Evolutionary conservation across 805 yeast species (phyloP), one percentile per base, ranked within the genome.

Genomic region (Wickerhamiella cacticola): DNA sequence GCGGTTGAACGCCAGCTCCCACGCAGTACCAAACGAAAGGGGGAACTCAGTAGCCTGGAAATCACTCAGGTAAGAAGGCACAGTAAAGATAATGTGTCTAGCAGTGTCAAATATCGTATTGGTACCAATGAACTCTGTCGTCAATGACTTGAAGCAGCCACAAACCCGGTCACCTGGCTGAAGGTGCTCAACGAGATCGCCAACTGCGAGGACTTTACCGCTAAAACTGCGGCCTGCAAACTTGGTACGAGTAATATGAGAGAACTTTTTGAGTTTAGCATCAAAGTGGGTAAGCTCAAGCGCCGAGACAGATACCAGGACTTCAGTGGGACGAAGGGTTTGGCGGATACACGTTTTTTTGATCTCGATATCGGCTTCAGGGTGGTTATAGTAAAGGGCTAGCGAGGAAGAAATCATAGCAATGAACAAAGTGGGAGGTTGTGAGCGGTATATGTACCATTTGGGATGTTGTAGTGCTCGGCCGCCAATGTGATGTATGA

Each of bases 1-100:
- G 10, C 47, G 38, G 24, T 33, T 35, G 8, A 59, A 58, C 23
- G 72, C 60, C 43, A 69, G 57, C 45, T 67, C 59, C 53, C 58
- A 69, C 1, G 89, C 88, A 4, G 94, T 80, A 15, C 78, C 76
- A 54, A 72, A 75, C 0, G 76, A 79, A 53, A 80, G 62, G 0
- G 85, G 82, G 63, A 75, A 73, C 1, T 84, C 73, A 2, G 82
- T 80, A 41, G 88, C 85, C 55, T 78, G 74, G 31, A 66, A 72
- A 49, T 68, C 61, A 2, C 73, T 55, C 42, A 82, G 51, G 23
- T 66, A 67, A 2, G 61, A 59, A 2, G 85, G 80, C 40, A 72
- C 71, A 43, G 66, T 67, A 18, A 70, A 56, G 18, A 76, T 57
- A 1, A 71, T 63, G 55, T 80, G 85, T 23, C 35, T 35, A 4